Evolutionary conservation across 495 filamentous ascomycete genomes (phyloP), one percentile per base, ranked within the genome.

Genomic region (Monascus purpureus): DNA sequence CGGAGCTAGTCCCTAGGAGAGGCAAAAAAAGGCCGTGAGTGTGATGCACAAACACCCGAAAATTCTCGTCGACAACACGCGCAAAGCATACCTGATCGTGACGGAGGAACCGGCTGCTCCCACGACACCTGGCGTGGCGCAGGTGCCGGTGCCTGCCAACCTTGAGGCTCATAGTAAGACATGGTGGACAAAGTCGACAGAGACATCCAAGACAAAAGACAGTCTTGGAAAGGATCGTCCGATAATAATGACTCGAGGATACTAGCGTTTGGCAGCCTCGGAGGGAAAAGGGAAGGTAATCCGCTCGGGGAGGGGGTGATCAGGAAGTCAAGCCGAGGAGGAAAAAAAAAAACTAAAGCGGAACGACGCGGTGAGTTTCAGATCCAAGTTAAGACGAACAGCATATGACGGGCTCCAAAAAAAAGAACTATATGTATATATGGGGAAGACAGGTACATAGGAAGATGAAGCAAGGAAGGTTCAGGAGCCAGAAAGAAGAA

Each of bases 111-210:
- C 28, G 78, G 84, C 47, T 88, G 81, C 33, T 93, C 83, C 73
- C 85, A 90, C 28, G 80, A 72, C 38, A 65, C 59, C 60, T 74
- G 70, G 42, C 77, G 72, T 28, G 69, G 70, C 25, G 64, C 50
- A 28, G 69, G 70, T 26, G 64, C 50, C 17, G 70, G 70, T 28
- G 72, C 54, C 40, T 80, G 73, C 83, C 82, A 90, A 51, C 77
- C 71, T 50, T 80, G 75, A 42, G 84, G 72, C 57, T 92, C 84
- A 70, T 94, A 93, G 64, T 88, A 53, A 47, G 83, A 79, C 82
- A 90, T 90, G 50, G 43, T 66, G 45, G 44, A 25, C 25, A 40
- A 46, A 31, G 17, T 18, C n/a, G n/a, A n/a, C n/a, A n/a, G n/a
- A n/a, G n/a, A n/a, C n/a, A n/a, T n/a, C n/a, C n/a, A n/a, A n/a